Base-by-base conservation (phyloP, 2,329 filamentous ascomycete genomes). In the Colletotrichum trifolii region DNA sequence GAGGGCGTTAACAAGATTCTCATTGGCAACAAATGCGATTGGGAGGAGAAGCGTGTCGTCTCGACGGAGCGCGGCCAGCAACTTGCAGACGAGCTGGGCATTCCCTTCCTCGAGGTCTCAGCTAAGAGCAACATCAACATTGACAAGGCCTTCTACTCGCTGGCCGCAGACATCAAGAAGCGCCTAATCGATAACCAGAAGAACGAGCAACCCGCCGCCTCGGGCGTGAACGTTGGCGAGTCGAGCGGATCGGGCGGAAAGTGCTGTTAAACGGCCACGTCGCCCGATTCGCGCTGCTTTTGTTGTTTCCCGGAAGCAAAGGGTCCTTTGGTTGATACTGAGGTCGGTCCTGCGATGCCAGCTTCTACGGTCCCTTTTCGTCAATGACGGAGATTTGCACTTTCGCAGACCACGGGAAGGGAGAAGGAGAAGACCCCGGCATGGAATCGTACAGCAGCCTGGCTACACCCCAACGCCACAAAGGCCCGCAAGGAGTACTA, bases 61-160 rank as follows among this genome's bases (percentile, higher is more conserved):
- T 94, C 93, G 54, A 97, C 92, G 66, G 94, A 97, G 78, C 91
- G 94, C 75, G 96, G 96, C 72, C 94, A 99, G 80, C 90, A 91
- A 70, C 88, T 99, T 61, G 96, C 96, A 65, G 92, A 97, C 81
- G 96, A 98, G 81, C 90, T 99, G 67, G 94, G 94, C 75, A 97
- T 99, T 70, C 95, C 96, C 17, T 99, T 99, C 86, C 91, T 99
- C 77, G 96, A 99, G 79, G 96, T 99, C 68, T 97, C 93, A 15
- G 96, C 96, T 70, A 99, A 99, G 87, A 95, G 92, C 84, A 98
- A 98, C 84, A 97, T 97, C 88, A 99, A 99, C 82, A 96, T 99
- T 75, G 96, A 99, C 81, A 94, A 97, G 84, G 96, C 96, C 15
- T 99, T 99, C 78, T 98, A 96, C 84, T 94, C 87, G 77, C 88